A percentile compares a stretch with the other conserved stretches of the same genome.
phyloP scores from a whole-genome alignment of 192 early-diverging fungal genomes.

The Phlyctochytrium planicorne region DNA sequence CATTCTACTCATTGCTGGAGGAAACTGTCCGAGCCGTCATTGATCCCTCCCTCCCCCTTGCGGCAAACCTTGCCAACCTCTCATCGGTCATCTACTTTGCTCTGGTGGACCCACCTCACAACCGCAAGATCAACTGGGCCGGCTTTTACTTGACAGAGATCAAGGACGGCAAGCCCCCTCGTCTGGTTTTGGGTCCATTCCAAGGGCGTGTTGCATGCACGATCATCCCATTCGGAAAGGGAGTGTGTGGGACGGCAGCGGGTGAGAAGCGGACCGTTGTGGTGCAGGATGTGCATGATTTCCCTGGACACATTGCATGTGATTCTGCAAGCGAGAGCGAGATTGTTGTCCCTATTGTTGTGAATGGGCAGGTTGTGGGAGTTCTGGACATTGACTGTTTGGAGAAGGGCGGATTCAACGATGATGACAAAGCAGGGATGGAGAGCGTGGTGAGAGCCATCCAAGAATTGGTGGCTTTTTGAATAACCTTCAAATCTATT shows the following conservation, averaged over 20 bases:
- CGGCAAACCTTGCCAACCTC: slow-evolving; percentile 80
- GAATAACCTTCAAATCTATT: slow-evolving; percentile 13
- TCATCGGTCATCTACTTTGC: slow-evolving; percentile 78
- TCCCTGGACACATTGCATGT: slow-evolving; percentile 89
- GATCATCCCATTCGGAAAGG: slow-evolving; percentile 74
- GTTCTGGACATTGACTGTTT: slow-evolving; percentile 51
- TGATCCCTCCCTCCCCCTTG: slow-evolving; percentile 63
- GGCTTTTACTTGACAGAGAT: slow-evolving; percentile 73
- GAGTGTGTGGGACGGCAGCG: slow-evolving; percentile 89
- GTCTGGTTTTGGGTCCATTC: slow-evolving; percentile 84
- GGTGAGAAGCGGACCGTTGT: slow-evolving; percentile 51
- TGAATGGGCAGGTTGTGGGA: slow-evolving; percentile 19
- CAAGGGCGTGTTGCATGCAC: slow-evolving; percentile 87
- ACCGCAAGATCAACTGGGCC: slow-evolving; percentile 53
- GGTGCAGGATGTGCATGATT: slow-evolving; percentile 77
- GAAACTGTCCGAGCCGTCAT: slow-evolving; percentile 60
- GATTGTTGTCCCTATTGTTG: slow-evolving; percentile 78
- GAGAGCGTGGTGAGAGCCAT: slow-evolving; percentile 34
- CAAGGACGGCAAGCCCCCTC: slow-evolving; percentile 24
- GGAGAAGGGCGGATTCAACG: slow-evolving; percentile 34
- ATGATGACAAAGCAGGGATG: slow-evolving; percentile 39
- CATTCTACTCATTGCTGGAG: slow-evolving; percentile 71
- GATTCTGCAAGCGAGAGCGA: slow-evolving; percentile 83
- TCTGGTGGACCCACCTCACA: slow-evolving; percentile 51
- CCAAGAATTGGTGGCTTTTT: too few relatives aligned